These are phyloP conservation scores for Zoysia pacifica DNA, from an alignment of 176 grass and related monocot genomes.

Conservation along the genomic window DNA sequence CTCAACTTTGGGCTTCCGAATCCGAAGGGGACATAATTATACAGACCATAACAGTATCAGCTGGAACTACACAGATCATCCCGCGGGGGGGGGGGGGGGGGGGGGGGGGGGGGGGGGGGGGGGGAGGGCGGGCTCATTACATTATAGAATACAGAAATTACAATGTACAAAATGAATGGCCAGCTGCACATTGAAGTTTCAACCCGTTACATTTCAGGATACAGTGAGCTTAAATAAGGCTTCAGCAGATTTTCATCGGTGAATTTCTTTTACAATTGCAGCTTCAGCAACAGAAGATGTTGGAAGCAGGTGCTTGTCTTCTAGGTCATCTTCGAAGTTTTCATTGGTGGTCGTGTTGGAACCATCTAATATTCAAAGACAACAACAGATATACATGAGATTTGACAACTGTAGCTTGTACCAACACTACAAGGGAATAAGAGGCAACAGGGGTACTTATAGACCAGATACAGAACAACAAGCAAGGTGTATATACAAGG, in stretches of 20 bases:
- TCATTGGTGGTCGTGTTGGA: slow-evolving; percentile 56
- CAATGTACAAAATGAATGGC: slow-evolving; percentile 52
- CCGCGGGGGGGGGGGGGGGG: no score
- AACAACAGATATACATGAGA: slow-evolving; percentile 5
- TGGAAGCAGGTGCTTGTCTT: slow-evolving; percentile 76
- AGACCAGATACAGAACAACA: not conserved
- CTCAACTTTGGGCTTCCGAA: no score
- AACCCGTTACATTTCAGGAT: not conserved
- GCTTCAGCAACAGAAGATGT: slow-evolving; percentile 60
- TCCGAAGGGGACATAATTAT: no score
- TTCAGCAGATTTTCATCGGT: slow-evolving; percentile 55
- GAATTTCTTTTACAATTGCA: slow-evolving; percentile 63
- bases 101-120: no score
- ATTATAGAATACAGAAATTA: slow-evolving; percentile 56
- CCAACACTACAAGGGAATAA: not conserved
- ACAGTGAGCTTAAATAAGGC: slow-evolving; percentile 13
- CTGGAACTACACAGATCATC: slow-evolving; percentile 19
- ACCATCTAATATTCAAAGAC: slow-evolving; percentile 50
- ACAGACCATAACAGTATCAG: not conserved
- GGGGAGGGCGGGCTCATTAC: slow-evolving; percentile 9
- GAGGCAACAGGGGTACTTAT: not conserved
- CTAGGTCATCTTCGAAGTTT: slow-evolving; percentile 55
- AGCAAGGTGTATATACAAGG: not conserved
- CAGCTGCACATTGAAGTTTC: slow-evolving; percentile 38
- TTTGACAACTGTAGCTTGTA: not conserved